Base-by-base conservation (phyloP, 2,329 filamentous ascomycete species). In the Diplocarpon rosae region DNA sequence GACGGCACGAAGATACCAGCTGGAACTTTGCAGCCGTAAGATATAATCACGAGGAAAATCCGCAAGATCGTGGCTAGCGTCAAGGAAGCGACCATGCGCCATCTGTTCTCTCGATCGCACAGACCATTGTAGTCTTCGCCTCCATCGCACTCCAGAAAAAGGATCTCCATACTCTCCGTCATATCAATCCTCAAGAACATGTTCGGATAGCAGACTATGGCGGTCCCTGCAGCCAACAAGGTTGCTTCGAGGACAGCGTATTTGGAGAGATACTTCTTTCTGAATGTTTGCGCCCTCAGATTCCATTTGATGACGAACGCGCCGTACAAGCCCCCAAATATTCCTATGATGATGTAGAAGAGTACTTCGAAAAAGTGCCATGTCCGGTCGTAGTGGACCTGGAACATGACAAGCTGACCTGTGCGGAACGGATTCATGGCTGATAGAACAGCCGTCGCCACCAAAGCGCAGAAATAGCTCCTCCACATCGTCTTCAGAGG, bases 221-320 rank as follows among this genome's bases (percentile, higher is more conserved):
- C 92, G 3, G 92, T 98, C 7, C 78, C 74, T 0, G 80, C 76
- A 1, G 92, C 89, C 33, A 98, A 68, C 13, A 94, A 65, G 1
- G 87, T 89, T 0, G 88, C 85, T 63, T 98, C 92, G 3, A 89
- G 72, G 28, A 96, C 77, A 6, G 89, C 83, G 63, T 93, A 92
- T 50, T 85, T 75, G 2, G 78, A 71, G 3, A 98, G 73, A 60
- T 95, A 95, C 59, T 87, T 90, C 68, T 95, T 96, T 45, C 92
- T 80, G 64, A 98, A 96, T 0, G 88, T 80, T 63, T 95, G 88
- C 29, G 81, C 85, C 44, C 85, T 79, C 37, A 98, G 67, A 62
- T 98, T 95, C 87, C 90, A 95, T 62, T 95, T 95, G 62, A 96
- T 98, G 46, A 96, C 88, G 56, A 96, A 87, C 12, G 90, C 90